These are phyloP conservation scores for Nyctanthes arbortristis DNA, from an alignment of 257 asterid genomes.

Conservation along the genomic window DNA sequence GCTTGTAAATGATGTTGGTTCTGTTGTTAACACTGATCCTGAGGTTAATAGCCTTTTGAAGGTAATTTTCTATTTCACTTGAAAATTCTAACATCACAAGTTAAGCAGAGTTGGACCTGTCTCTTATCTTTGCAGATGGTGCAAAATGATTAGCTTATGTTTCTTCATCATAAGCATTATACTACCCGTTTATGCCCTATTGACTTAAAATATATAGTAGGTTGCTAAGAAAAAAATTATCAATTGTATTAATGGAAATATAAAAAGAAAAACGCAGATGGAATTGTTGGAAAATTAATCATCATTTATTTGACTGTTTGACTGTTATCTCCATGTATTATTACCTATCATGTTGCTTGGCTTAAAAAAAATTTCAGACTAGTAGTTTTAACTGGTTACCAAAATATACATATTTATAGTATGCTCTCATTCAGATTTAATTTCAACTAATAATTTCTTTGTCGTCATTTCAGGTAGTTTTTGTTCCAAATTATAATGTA, in stretches of 20 bases:
- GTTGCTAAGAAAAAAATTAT: background rate
- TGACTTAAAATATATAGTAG: background rate
- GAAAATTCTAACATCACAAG: too few relatives aligned
- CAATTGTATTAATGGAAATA: background rate
- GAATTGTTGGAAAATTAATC: background rate
- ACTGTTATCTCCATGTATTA: too few relatives aligned
- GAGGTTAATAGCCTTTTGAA: constrained; percentile 83
- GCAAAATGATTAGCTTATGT: background rate
- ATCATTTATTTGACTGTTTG: background rate
- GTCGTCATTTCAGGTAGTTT: constrained; percentile 61
- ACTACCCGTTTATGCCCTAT: background rate
- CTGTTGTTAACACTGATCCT: constrained; percentile 87
- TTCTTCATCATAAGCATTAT: background rate
- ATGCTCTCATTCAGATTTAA: background rate
- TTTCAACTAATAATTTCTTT: background rate
- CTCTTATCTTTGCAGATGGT: background rate
- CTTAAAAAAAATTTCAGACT: background rate
- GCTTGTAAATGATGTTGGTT: constrained; percentile 96
- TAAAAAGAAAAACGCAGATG: background rate
- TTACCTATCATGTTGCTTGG: background rate
- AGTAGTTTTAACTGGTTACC: background rate
- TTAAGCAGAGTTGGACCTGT: background rate
- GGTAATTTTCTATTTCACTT: constrained; percentile 43
- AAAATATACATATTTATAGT: background rate
- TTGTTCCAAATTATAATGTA: constrained; percentile 96